These are phyloP conservation scores for Lactarius tabidus DNA, from an alignment of 768 basidiomycete species.

Conservation along the genomic window DNA sequence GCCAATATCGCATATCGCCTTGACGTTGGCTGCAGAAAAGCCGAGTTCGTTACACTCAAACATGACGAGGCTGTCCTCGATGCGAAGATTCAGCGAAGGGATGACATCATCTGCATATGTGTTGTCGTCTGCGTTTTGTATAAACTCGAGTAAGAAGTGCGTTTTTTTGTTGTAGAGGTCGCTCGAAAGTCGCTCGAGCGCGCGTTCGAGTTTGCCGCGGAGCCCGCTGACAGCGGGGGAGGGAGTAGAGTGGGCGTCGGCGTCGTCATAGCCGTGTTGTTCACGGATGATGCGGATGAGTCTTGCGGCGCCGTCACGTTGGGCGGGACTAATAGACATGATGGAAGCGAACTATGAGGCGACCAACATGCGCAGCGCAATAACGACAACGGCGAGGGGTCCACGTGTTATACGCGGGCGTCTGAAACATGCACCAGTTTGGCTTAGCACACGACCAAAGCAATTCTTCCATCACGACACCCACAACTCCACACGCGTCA, in stretches of 20 bases:
- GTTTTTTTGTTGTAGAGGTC: slow-evolving; percentile 31
- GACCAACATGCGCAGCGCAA: background rate
- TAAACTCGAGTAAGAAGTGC: slow-evolving; percentile 31
- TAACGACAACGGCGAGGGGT: too few relatives aligned
- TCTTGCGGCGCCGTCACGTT: background rate
- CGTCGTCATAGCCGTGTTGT: slow-evolving; percentile 15
- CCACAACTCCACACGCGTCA: too few relatives aligned
- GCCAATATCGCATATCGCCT: slow-evolving; percentile 30
- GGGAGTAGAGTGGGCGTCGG: background rate
- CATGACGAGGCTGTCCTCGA: slow-evolving; percentile 17
- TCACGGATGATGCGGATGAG: slow-evolving; percentile 15
- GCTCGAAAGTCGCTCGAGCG: slow-evolving; percentile 25
- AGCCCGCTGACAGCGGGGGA: slow-evolving; percentile 7
- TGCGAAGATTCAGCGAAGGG: slow-evolving; percentile 22
- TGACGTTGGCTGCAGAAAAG: slow-evolving; percentile 26
- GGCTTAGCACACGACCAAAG: too few relatives aligned
- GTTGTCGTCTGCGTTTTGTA: slow-evolving; percentile 33
- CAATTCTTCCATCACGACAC: too few relatives aligned
- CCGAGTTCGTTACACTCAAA: slow-evolving; percentile 30
- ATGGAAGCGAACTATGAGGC: background rate
- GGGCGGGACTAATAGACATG: background rate
- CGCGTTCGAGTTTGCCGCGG: slow-evolving; percentile 22
- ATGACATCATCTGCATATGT: slow-evolving; percentile 13
- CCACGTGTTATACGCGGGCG: too few relatives aligned
- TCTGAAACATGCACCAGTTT: too few relatives aligned